Conservation (phyloP, 495 filamentous ascomycete species). For the Xylaria curta region DNA sequence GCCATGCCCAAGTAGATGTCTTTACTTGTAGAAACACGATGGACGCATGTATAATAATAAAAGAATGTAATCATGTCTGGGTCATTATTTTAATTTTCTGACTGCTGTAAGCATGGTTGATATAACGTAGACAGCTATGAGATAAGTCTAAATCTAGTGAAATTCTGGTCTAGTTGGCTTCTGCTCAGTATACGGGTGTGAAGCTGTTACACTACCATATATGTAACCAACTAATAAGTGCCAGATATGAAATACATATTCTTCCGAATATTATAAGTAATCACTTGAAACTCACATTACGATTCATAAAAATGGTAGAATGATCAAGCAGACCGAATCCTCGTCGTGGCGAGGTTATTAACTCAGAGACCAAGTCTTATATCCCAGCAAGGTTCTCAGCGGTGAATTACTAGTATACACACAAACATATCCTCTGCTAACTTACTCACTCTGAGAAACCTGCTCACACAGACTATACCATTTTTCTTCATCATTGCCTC, state of each 20-base stretch:
- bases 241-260: background rate
- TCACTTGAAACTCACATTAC: background rate
- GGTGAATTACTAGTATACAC: conserved; percentile 21
- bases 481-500: background rate
- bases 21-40: no score
- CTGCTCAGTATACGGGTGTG: background rate
- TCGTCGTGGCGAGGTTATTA: conserved; percentile 23
- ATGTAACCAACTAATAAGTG: background rate
- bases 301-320: background rate
- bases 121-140: background rate
- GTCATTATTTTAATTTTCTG: background rate
- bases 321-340: background rate
- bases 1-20: background rate
- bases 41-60: no score
- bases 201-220: background rate
- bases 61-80: background rate
- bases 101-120: background rate
- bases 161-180: no score
- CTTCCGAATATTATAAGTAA: background rate
- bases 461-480: background rate
- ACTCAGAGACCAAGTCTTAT: background rate
- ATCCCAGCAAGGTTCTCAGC: background rate
- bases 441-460: background rate
- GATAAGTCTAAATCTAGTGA: background rate
- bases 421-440: background rate